Conservation (phyloP, 192 early-diverging fungal genomes). For the Umbelopsis vinacea region DNA sequence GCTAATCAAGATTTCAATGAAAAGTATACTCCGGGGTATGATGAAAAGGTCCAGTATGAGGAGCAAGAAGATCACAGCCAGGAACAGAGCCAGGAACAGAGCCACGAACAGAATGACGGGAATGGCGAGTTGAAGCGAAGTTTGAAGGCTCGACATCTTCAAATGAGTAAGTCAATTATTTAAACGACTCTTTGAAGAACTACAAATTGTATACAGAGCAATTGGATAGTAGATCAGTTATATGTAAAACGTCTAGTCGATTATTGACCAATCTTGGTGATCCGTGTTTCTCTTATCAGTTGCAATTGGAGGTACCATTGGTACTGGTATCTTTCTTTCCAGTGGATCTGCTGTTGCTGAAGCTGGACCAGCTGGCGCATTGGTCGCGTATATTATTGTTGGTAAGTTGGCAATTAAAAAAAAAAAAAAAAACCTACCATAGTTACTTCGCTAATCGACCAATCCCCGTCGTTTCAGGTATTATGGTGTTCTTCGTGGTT, state of each 20-base stretch:
- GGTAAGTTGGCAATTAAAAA: neutral
- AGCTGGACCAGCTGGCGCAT: conserved; percentile 69
- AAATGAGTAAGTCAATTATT: conserved; percentile 13
- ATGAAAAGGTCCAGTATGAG: neutral
- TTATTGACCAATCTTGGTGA: neutral
- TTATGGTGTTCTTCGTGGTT: conserved; percentile 70
- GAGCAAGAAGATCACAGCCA: neutral
- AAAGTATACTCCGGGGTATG: neutral
- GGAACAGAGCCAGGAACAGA: neutral
- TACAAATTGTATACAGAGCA: too few species aligned
- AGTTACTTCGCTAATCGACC: too few species aligned
- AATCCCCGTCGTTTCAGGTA: conserved; percentile 42
- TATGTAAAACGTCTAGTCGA: neutral
- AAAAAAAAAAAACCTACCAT: too few species aligned
- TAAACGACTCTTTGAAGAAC: neutral
- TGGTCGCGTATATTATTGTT: conserved; percentile 56
- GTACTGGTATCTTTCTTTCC: conserved; percentile 72
- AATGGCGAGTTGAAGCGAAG: neutral
- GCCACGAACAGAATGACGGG: neutral
- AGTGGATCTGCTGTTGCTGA: conserved; percentile 60
- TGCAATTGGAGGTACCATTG: conserved; percentile 68
- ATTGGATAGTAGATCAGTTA: neutral
- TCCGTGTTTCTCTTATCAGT: conserved; percentile 22
- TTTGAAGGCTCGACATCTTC: conserved; percentile 13
- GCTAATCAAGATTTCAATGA: neutral